These are phyloP conservation scores for Fusarium sp. DNA, from an alignment of 2,329 filamentous ascomycete species.

Conservation along the genomic window DNA sequence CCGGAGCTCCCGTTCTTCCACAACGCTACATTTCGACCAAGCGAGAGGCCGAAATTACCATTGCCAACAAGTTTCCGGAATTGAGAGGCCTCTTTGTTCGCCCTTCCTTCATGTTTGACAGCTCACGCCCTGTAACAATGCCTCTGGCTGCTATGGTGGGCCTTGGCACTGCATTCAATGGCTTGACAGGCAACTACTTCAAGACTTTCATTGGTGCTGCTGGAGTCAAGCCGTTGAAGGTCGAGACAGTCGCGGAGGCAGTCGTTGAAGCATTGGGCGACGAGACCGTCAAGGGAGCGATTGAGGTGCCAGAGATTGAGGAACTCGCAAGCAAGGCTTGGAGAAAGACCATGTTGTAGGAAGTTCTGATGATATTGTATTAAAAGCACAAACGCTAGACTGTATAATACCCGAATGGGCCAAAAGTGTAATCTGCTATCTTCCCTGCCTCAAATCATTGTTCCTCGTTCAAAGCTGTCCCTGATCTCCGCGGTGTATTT, in stretches of 20 bases:
- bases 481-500: constrained; percentile 98
- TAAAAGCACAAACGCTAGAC: constrained; percentile 50
- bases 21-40: constrained; percentile 91
- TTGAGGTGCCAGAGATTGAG: constrained; percentile 87
- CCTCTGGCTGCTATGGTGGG: constrained; percentile 86
- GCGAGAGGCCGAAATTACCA: constrained; percentile 86
- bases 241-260: constrained; percentile 88
- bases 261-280: constrained; percentile 90
- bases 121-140: constrained; percentile 84
- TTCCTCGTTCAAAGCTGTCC: constrained; percentile 97
- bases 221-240: constrained; percentile 88
- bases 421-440: constrained; percentile 30
- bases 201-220: constrained; percentile 84
- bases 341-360: constrained; percentile 90
- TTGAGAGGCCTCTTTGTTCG: constrained; percentile 88
- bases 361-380: constrained; percentile 26
- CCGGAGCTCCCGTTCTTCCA: constrained; percentile 87
- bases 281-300: constrained; percentile 77
- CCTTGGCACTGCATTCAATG: constrained; percentile 83
- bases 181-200: constrained; percentile 81
- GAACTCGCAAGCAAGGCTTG: constrained; percentile 84
- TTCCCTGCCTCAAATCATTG: constrained; percentile 79
- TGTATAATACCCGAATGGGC: constrained; percentile 52
- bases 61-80: constrained; percentile 78
- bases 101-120: constrained; percentile 91